Base-by-base conservation (phyloP, 2,329 filamentous ascomycete species). In the Calonectria naviculata region DNA sequence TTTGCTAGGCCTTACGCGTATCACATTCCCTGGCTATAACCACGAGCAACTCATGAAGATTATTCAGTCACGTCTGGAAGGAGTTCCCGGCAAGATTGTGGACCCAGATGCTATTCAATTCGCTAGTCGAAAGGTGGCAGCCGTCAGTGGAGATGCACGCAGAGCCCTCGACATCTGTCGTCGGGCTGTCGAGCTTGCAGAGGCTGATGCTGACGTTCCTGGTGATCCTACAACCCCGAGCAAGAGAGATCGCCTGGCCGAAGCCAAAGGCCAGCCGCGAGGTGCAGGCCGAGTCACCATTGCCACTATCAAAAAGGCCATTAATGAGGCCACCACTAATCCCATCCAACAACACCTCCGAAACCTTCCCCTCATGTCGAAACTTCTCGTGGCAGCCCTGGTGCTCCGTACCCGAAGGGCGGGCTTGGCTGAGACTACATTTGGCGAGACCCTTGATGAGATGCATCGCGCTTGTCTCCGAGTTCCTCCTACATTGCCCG, bases 11-110 rank as follows among this genome's bases (percentile, higher is more conserved):
- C 87, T 99, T 60, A 98, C 95, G 9, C 91, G 97, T 79, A 98
- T 99, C 80, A 98, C 97, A 0, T 99, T 99, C 78, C 94, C 97
- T 0, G 97, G 97, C 26, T 99, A 99, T 83, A 98, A 95, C 68
- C 95, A 99, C 82, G 95, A 97, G 70, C 97, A 99, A 83, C 89
- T 99, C 46, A 98, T 98, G 93, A 93, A 93, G 76, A 99, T 99
- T 79, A 98, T 99, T 74, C 93, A 96, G 79, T 97, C 95, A n/a
- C 93, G 97, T 34, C 89, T 99, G 2, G 92, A 95, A 80, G 95
- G 94, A 65, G 94, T 98, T 0, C 93, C 94, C 1, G 95, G 95
- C 29, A 92, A 95, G 75, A 93, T 99, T 52, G 96, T 99, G 46
- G 95, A 98, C 72, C 87, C 94, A 1, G 97, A 99, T 79, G 97